Evolutionary conservation across 2,329 filamentous ascomycete genomes (phyloP), one percentile per base, ranked within the genome.

Genomic region (Lecanoromycetidae sp.): DNA sequence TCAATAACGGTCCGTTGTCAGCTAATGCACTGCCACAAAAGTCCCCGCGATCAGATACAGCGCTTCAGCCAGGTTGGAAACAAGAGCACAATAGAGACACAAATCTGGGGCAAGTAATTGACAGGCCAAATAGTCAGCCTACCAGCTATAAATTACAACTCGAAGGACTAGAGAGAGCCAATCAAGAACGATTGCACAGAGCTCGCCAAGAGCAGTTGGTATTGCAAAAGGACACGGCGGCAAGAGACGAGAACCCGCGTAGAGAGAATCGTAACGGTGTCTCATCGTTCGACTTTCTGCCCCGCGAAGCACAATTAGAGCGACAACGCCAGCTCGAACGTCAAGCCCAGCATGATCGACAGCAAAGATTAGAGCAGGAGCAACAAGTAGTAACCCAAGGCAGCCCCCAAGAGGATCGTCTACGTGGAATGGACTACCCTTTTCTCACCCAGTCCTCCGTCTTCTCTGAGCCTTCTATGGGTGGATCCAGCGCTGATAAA

Each of bases 121-220:
- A 36, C 12, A 51, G 53, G 22, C 51, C 53, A 22, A 55, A 23
- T 15, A 55, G 53, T 36, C 53, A 55, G 37, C 51, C 53, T 13
- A 52, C 29, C 29, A 49, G 51, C 5, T 41, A 45, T n/a, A 44
- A 38, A 9, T 32, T 48, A 23, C 38, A 36, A 9, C 17, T 15
- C 2, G 41, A 46, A 1, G 20, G 30, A 12, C 32, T 37, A 12
- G 35, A 46, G 29, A 25, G 34, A 8, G 10, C 46, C 25, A 39
- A 49, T 10, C n/a, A 34, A 4, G 44, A 49, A 19, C n/a, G n/a
- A n/a, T n/a, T n/a, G 36, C 20, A 42, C 39, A 23, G n/a, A 19
- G 39, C 10, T n/a, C n/a, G n/a, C n/a, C n/a, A n/a, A n/a, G n/a
- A n/a, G n/a, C n/a, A n/a, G n/a, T n/a, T n/a, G 4, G 22, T 23